Conservation (phyloP, 495 filamentous ascomycete species). For the Tuber borchii region DNA sequence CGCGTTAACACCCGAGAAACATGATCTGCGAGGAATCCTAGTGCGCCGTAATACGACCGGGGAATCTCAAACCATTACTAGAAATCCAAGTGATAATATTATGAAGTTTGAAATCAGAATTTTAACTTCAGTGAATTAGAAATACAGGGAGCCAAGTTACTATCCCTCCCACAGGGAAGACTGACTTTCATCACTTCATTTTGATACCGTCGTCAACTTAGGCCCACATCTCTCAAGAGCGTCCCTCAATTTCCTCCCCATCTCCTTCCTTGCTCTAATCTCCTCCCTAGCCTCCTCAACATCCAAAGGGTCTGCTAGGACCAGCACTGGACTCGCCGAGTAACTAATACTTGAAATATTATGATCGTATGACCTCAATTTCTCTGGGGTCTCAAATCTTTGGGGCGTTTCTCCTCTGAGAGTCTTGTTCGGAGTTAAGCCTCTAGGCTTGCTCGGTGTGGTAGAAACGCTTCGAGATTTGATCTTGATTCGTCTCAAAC, state of each 20-base stretch:
- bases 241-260: slow-evolving; percentile 34
- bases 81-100: not conserved
- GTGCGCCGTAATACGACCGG: not conserved
- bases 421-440: slow-evolving; percentile 25
- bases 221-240: slow-evolving; percentile 32
- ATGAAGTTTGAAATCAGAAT: not conserved
- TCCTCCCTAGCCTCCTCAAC: slow-evolving; percentile 39
- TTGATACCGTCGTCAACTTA: slow-evolving; percentile 25
- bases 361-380: slow-evolving; percentile 14
- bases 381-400: slow-evolving; percentile 26
- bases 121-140: not conserved
- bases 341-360: slow-evolving; percentile 16
- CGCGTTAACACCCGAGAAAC: not conserved
- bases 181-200: not conserved
- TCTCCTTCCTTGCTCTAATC: slow-evolving; percentile 36
- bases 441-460: slow-evolving; percentile 24
- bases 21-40: not conserved
- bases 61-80: not conserved
- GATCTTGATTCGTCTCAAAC: slow-evolving; percentile 50
- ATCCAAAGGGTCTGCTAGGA: slow-evolving; percentile 34
- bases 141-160: not conserved
- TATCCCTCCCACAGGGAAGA: not conserved
- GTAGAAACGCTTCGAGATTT: slow-evolving; percentile 25
- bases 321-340: slow-evolving; percentile 29
- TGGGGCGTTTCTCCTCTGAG: slow-evolving; percentile 25